Base-by-base conservation (phyloP, 495 filamentous ascomycete species). In the Xylaria longipes region DNA sequence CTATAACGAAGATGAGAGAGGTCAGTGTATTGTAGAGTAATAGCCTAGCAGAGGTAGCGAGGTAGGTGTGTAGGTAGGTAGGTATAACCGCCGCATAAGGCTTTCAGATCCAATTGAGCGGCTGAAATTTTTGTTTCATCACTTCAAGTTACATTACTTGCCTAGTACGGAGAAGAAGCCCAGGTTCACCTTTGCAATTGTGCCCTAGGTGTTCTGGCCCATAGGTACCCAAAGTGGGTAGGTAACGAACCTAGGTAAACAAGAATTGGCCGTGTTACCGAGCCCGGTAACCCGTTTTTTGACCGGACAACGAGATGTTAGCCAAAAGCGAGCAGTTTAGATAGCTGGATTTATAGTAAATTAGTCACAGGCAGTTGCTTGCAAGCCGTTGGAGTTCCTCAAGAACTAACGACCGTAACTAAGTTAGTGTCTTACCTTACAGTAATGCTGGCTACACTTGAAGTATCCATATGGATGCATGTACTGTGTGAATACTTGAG, bases 1-100 rank as follows among this genome's bases (percentile, higher is more conserved):
- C 58, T 62, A 43, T 35, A 62, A 43, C 35, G 35, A 61, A 41
- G 33, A 62, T 60, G 56, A 31, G 31, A 60, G 56, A 17, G 56
- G 31, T 57, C n/a, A 31, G 25, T 56, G 25, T 29, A 31, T 11
- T 56, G 25, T 29, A 56, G 27, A 56, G 22, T 2, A 31, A 27
- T 31, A 29, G 27, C 17, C 5, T 15, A 56, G n/a, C 5, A 46
- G 1, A 3, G 15, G 14, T 50, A 50, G 4, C 37, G 22, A 25
- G 7, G n/a, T 50, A 33, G 25, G 29, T n/a, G 15, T 15, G 31
- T 12, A 60, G 57, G n/a, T 37, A 60, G 56, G 56, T 37, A 60
- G 56, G 33, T 60, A 37, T 37, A 60, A 37, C 14, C 52, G 14
- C 14, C 52, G 14, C 31, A 56, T 56, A 56, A 56, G 27, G 52